A percentile compares a stretch with the other conserved stretches of the same genome.
Conservation (phyloP, 2,329 filamentous ascomycete genomes). For the Biscogniauxia mediterranea region DNA sequence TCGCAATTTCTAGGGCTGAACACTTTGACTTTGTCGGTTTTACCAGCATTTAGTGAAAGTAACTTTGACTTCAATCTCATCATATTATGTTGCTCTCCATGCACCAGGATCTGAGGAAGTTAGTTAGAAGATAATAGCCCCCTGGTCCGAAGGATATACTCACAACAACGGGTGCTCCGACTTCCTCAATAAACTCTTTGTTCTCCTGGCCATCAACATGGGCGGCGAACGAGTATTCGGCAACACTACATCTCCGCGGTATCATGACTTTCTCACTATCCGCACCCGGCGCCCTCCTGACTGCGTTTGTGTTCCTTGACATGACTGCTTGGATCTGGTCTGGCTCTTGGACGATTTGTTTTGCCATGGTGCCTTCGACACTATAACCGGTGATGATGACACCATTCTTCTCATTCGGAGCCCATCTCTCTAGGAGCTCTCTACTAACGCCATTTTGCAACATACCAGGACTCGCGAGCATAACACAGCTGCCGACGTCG, state of each 20-base stretch:
- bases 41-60: slow-evolving; percentile 83
- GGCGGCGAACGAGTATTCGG: slow-evolving; percentile 93
- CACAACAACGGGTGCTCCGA: slow-evolving; percentile 88
- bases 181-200: slow-evolving; percentile 93
- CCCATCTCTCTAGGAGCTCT: slow-evolving; percentile 92
- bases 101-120: slow-evolving; percentile 75
- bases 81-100: slow-evolving; percentile 98
- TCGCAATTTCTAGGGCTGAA: slow-evolving; percentile 94
- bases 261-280: slow-evolving; percentile 90
- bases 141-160: slow-evolving; percentile 38
- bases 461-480: slow-evolving; percentile 98
- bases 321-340: slow-evolving; percentile 94
- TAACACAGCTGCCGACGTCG: slow-evolving; percentile 91
- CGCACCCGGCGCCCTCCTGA: slow-evolving; percentile 60
- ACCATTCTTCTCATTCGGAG: slow-evolving; percentile 94
- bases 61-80: slow-evolving; percentile 94
- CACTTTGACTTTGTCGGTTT: slow-evolving; percentile 81
- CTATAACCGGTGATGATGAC: slow-evolving; percentile 98
- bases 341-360: slow-evolving; percentile 91
- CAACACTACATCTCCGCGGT: slow-evolving; percentile 84
- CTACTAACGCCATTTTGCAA: slow-evolving; percentile 93
- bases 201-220: slow-evolving; percentile 97
- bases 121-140: slow-evolving; percentile 8
- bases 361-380: slow-evolving; percentile 97
- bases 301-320: slow-evolving; percentile 66